These are phyloP conservation scores for Pseudopyrenochaeta lycopersici DNA, from an alignment of 2,329 filamentous ascomycete genomes.

Conservation along the genomic window DNA sequence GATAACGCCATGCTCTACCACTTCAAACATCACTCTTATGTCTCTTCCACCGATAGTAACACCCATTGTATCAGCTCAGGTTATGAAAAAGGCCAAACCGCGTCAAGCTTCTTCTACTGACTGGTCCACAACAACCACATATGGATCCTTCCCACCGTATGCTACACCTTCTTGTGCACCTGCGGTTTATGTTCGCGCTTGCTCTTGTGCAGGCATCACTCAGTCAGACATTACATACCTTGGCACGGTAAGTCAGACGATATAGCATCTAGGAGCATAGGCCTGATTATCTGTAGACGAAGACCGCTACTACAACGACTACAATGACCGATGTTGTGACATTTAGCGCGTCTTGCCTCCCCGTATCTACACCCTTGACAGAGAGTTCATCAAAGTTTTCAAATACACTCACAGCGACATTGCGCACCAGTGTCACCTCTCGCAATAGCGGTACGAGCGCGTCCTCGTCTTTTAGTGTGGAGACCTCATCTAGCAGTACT, in stretches of 20 bases:
- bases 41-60: background rate
- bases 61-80: background rate
- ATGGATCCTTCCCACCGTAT: slow-evolving; percentile 33
- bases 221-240: slow-evolving; percentile 20
- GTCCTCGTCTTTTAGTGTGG: background rate
- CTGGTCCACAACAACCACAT: slow-evolving; percentile 22
- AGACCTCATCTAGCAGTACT: background rate
- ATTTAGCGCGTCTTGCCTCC: slow-evolving; percentile 12
- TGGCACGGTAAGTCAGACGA: slow-evolving; percentile 26
- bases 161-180: slow-evolving; percentile 24
- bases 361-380: slow-evolving; percentile 1
- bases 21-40: slow-evolving; percentile 2
- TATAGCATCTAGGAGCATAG: background rate
- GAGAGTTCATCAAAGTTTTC: background rate
- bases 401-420: background rate
- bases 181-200: slow-evolving; percentile 35
- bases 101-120: slow-evolving; percentile 17
- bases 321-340: slow-evolving; percentile 18
- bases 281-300: slow-evolving; percentile 19
- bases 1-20: slow-evolving; percentile 12
- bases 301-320: slow-evolving; percentile 20
- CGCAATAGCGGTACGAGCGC: background rate
- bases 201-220: slow-evolving; percentile 33
- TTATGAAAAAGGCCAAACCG: slow-evolving; percentile 1
- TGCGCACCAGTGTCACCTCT: slow-evolving; percentile 1